These are phyloP conservation scores for Alloascoidea africana DNA, from an alignment of 805 yeast species.

Conservation along the genomic window DNA sequence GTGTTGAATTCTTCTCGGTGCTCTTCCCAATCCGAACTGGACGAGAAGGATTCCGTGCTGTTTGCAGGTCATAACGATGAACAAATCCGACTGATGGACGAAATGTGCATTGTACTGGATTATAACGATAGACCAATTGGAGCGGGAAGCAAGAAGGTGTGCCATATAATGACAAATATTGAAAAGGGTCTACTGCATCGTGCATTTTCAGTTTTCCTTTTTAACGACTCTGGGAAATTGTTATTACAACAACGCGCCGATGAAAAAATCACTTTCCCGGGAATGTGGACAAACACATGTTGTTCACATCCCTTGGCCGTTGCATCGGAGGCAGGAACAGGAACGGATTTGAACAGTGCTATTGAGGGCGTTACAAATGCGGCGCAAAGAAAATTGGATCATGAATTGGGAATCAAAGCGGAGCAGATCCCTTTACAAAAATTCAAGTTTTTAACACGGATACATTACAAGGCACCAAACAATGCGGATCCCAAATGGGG, in stretches of 20 bases:
- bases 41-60: constrained; percentile 24
- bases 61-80: constrained; percentile 86
- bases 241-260: constrained; percentile 89
- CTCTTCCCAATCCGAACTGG: no score
- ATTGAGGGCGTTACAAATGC: constrained; percentile 73
- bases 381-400: constrained; percentile 82
- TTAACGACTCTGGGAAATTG: constrained; percentile 60
- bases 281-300: constrained; percentile 97
- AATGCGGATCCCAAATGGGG: constrained; percentile 89
- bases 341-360: constrained; percentile 42
- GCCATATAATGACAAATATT: constrained; percentile 69
- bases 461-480: constrained; percentile 79
- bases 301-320: constrained; percentile 94
- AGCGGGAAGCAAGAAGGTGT: constrained; percentile 83
- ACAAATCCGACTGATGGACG: constrained; percentile 91
- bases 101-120: constrained; percentile 87
- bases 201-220: constrained; percentile 91
- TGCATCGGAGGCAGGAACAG: constrained; percentile 67
- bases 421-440: constrained; percentile 39
- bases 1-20: no score
- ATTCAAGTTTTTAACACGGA: constrained; percentile 79
- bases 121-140: constrained; percentile 80
- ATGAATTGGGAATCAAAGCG: constrained; percentile 74
- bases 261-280: constrained; percentile 93
- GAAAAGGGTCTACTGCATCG: constrained; percentile 79